Evolutionary conservation across 192 early-diverging fungal species (phyloP).

Genomic region (Coemansia sp.): DNA sequence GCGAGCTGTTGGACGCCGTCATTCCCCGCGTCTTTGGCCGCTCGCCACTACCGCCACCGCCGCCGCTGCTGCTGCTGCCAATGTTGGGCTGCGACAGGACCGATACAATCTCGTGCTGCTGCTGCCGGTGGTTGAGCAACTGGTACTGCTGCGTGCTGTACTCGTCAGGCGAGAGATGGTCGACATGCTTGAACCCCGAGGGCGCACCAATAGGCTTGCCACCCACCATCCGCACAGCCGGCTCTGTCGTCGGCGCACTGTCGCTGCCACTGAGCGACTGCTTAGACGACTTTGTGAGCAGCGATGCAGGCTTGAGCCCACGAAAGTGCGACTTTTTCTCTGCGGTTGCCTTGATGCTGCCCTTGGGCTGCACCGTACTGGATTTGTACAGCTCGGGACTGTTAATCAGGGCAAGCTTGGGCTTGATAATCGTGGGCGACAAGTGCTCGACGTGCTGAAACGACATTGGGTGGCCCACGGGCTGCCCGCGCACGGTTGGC

Average conservation of each 20-base stretch:
- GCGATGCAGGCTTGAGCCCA: constrained; percentile 43
- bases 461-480: constrained; percentile 51
- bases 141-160: constrained; percentile 53
- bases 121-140: constrained; percentile 53
- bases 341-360: neutral
- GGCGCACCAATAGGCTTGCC: constrained; percentile 46
- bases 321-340: constrained; percentile 43
- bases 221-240: constrained; percentile 23
- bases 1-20: neutral
- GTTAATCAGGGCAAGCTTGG: constrained; percentile 50
- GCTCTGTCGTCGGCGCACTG: neutral
- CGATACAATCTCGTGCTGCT: constrained; percentile 50
- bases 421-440: constrained; percentile 37
- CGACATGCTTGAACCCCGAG: constrained; percentile 47
- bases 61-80: neutral
- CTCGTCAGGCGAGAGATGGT: constrained; percentile 40
- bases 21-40: constrained; percentile 13
- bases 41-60: neutral
- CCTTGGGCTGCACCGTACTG: neutral
- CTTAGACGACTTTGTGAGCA: constrained; percentile 42
- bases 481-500: constrained; percentile 44
- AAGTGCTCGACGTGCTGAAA: constrained; percentile 55
- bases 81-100: constrained; percentile 27
- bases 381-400: constrained; percentile 19
- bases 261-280: constrained; percentile 9